These are phyloP conservation scores for Gossypium lobatum DNA, from an alignment of 441 rosid species.

Conservation along the genomic window DNA sequence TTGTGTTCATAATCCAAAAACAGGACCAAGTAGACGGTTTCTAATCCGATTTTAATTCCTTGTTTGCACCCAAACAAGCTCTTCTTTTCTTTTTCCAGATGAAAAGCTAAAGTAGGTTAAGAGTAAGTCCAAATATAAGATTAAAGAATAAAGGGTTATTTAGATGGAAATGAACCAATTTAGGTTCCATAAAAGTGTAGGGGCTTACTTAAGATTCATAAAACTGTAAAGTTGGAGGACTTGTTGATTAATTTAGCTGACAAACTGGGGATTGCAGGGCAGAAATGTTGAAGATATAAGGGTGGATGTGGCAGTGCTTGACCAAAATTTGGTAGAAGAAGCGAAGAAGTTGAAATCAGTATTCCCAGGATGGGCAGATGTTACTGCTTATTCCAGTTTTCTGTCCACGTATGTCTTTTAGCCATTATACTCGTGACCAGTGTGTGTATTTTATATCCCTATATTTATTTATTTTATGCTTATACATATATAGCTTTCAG, in stretches of 20 bases:
- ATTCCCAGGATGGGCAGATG: constrained; percentile 87
- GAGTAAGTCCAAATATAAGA: no score
- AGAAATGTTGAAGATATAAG: constrained; percentile 41
- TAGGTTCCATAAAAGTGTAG: no score
- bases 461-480: no score
- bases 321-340: constrained; percentile 57
- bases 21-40: no score
- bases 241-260: background rate
- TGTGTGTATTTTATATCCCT: no score
- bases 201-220: no score
- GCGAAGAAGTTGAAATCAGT: constrained; percentile 55
- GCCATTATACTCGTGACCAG: background rate
- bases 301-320: constrained; percentile 75
- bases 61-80: background rate
- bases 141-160: no score
- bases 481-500: no score
- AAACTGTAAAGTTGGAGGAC: no score
- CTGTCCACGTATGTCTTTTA: constrained; percentile 64
- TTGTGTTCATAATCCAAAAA: no score
- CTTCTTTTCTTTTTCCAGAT: background rate
- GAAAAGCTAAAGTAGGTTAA: background rate
- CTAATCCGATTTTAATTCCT: background rate
- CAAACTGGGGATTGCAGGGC: constrained; percentile 40
- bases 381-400: constrained; percentile 62
- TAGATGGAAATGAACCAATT: no score